phyloP scores from a whole-genome alignment of 345 rosid genomes.

The Eucalyptus polybractea region DNA sequence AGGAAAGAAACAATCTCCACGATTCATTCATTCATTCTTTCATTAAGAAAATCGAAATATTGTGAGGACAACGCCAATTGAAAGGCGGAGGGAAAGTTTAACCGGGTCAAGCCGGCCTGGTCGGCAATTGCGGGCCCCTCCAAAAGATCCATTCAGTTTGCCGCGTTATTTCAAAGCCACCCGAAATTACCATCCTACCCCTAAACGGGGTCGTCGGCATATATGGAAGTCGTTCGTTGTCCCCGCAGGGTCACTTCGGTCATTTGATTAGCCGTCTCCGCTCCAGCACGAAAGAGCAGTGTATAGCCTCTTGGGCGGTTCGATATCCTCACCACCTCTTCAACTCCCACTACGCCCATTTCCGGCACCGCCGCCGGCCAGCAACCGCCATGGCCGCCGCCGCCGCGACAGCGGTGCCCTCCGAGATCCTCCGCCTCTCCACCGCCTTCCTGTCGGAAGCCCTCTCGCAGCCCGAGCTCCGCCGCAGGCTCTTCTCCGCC shows the following conservation, averaged over 20 bases:
- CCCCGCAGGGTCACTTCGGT: background rate
- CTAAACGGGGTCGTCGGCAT: rapidly evolving
- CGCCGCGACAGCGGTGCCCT: background rate
- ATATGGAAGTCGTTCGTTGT: background rate
- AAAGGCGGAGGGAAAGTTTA: background rate
- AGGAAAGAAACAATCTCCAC: background rate
- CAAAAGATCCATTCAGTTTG: background rate
- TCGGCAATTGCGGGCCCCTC: slow-evolving; percentile 2
- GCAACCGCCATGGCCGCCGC: background rate
- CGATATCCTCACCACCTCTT: background rate
- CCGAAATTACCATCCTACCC: background rate
- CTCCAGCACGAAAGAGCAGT: background rate
- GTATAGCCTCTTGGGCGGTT: background rate
- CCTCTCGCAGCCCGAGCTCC: slow-evolving; percentile 30
- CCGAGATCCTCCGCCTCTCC: slow-evolving; percentile 30
- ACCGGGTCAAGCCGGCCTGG: slow-evolving; percentile 9
- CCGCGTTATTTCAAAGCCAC: background rate
- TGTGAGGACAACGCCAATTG: background rate
- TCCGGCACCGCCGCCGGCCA: background rate
- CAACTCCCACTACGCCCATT: background rate
- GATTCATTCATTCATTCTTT: too few species aligned
- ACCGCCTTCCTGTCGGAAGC: slow-evolving; percentile 18
- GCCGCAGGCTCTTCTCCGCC: slow-evolving; percentile 18
- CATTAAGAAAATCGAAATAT: background rate
- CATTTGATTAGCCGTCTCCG: background rate